Conservation (phyloP, 306 rosid genomes). For the Quercus cerris region DNA sequence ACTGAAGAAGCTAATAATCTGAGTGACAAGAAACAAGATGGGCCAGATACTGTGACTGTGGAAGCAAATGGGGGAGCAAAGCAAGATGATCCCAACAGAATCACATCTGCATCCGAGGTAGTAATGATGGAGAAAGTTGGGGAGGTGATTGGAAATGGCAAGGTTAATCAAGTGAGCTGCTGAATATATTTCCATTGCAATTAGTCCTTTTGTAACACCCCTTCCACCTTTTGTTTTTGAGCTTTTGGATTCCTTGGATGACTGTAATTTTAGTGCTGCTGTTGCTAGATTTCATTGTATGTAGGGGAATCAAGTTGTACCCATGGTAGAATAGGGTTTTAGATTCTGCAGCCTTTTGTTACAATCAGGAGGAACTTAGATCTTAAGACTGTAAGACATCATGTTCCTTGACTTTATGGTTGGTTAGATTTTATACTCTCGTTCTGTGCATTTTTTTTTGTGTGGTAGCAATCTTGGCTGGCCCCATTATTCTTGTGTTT, state of each 20-base stretch:
- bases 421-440: not conserved
- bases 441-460: not conserved
- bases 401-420: not conserved
- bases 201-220: slow-evolving; percentile 15
- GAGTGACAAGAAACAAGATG: slow-evolving; percentile 27
- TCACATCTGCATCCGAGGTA: slow-evolving; percentile 15
- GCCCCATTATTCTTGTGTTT: not conserved
- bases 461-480: not conserved
- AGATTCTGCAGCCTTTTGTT: slow-evolving; percentile 28
- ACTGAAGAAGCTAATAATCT: slow-evolving; percentile 33
- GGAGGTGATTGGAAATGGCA: slow-evolving; percentile 44
- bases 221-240: slow-evolving; percentile 3
- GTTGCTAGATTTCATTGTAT: slow-evolving; percentile 30
- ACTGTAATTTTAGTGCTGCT: slow-evolving; percentile 30
- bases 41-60: slow-evolving; percentile 9
- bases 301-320: slow-evolving; percentile 27
- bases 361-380: slow-evolving; percentile 20
- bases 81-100: slow-evolving; percentile 23
- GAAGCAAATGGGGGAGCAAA: slow-evolving; percentile 41
- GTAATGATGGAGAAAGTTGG: slow-evolving; percentile 35
- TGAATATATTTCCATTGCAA: slow-evolving; percentile 24
- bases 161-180: slow-evolving; percentile 46
- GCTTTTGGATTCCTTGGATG: slow-evolving; percentile 35
- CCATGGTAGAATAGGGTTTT: slow-evolving; percentile 45
- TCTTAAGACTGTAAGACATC: slow-evolving; percentile 31